A percentile compares a stretch with the other conserved stretches of the same genome.
Conservation (phyloP, 1,284 basidiomycete genomes). For the Coniophora puteana region DNA sequence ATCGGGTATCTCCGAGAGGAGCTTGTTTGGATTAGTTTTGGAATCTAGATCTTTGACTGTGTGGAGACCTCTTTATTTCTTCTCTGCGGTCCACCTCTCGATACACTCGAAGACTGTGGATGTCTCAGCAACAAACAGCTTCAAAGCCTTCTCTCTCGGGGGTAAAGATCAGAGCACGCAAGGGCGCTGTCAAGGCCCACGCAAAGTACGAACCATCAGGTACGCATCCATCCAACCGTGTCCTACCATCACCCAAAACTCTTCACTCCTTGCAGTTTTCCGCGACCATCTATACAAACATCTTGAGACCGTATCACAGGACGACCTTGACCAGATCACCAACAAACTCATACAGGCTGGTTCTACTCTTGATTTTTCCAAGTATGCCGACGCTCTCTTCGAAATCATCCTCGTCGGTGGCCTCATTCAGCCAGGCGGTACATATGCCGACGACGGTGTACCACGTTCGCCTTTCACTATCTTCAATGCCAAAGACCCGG, state of each 20-base stretch:
- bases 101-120: constrained; percentile 54
- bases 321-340: constrained; percentile 81
- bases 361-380: constrained; percentile 87
- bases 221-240: constrained; percentile 24
- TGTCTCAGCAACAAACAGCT: constrained; percentile 81
- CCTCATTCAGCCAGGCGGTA: constrained; percentile 92
- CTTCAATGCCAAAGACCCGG: constrained; percentile 76
- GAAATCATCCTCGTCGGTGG: constrained; percentile 94
- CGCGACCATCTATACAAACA: constrained; percentile 94
- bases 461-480: constrained; percentile 81
- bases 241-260: constrained; percentile 11
- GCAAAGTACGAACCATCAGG: constrained; percentile 86
- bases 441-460: constrained; percentile 84
- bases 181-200: constrained; percentile 82
- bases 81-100: constrained; percentile 23
- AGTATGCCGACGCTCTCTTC: constrained; percentile 95
- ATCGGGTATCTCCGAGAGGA: constrained; percentile 26
- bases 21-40: constrained; percentile 5
- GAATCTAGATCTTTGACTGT: constrained; percentile 1
- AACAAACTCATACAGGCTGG: constrained; percentile 90
- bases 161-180: constrained; percentile 85
- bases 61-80: constrained; percentile 10
- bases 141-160: constrained; percentile 84
- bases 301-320: constrained; percentile 79
- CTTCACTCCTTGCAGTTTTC: constrained; percentile 61